phyloP scores from a whole-genome alignment of 129 eudicot genomes.

The Centrapalus pauciflorus region DNA sequence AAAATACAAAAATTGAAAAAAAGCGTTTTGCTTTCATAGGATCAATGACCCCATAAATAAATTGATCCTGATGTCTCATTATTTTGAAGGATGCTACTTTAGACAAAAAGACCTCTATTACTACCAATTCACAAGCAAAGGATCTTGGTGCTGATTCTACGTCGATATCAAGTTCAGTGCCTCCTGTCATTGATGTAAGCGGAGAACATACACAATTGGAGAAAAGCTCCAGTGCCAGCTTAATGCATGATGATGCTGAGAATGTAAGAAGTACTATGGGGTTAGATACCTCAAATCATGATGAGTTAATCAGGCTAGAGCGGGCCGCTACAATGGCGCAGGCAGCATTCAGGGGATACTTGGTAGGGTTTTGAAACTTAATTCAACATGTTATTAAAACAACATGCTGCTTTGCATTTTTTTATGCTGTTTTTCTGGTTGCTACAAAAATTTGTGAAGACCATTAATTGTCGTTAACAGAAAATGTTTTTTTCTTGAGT shows the following conservation, averaged over 20 bases:
- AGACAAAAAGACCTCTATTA: conserved; percentile 45
- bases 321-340: conserved; percentile 88
- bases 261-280: conserved; percentile 21
- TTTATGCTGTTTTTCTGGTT: not conserved
- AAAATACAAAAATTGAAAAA: no score
- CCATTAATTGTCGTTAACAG: not conserved
- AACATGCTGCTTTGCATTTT: not conserved
- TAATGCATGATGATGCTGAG: conserved; percentile 27
- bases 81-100: conserved; percentile 46
- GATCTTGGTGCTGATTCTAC: conserved; percentile 43
- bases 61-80: conserved; percentile 18
- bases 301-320: conserved; percentile 50
- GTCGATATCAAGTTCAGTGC: conserved; percentile 34
- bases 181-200: conserved; percentile 34
- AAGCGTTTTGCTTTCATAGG: not conserved
- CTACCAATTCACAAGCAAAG: conserved; percentile 39
- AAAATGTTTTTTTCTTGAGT: not conserved
- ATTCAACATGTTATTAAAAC: not conserved
- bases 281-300: conserved; percentile 35
- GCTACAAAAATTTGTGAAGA: not conserved
- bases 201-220: conserved; percentile 34
- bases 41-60: not conserved
- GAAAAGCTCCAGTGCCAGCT: conserved; percentile 31
- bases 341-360: conserved; percentile 93
- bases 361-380: conserved; percentile 47